Base-by-base conservation (phyloP, 108 stramenopile genomes). In the Epithemia pelagica region DNA sequence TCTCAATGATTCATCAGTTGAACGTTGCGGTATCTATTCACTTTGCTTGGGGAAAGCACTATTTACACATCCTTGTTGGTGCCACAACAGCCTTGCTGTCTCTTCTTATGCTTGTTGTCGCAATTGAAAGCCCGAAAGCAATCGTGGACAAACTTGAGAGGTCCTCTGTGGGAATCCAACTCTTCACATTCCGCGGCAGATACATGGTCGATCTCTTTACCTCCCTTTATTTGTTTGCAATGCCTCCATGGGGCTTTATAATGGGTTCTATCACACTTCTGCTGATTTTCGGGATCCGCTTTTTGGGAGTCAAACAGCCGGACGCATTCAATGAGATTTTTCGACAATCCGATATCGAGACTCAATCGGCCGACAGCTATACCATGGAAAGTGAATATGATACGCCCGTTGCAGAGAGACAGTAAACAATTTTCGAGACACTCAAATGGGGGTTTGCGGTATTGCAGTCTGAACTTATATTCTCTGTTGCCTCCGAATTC, bases 241-340 rank as follows among this genome's bases (percentile, higher is more conserved):
- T 86, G 81, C 77, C 76, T 33, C 24, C 73, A 19, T 86, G 77
- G 77, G 85, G 85, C 26, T 67, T 82, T 54, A 22, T 86, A 20
- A 72, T 76, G 76, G 81, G 69, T 22, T 28, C 59, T 27, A 28
- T 64, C 18, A 86, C 85, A 1, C 69, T 82, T 20, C 58, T 61
- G 20, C 71, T 86, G 18, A 86, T 86, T 30, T 86, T 86, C 62
- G 81, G 85, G n/a, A 82, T 86, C 71, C 85, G 85, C 10, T 82
- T 86, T 67, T 52, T 82, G 32, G 85, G 85, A 2, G 81, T 86
- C 37, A 86, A 81, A 62, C 85, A 86, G 51, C 85, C 85, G 1
- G 85, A 86, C 52, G 81, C 85, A 21, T 86, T 86, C 63, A 82
- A 82, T 51, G 81, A 82, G 61, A 81, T 86, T 62, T 86, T 86